A percentile compares a stretch with the other conserved stretches of the same genome.
Evolutionary conservation across 192 early-diverging fungal genomes (phyloP).

Genomic region (Coemansia aciculifera): DNA sequence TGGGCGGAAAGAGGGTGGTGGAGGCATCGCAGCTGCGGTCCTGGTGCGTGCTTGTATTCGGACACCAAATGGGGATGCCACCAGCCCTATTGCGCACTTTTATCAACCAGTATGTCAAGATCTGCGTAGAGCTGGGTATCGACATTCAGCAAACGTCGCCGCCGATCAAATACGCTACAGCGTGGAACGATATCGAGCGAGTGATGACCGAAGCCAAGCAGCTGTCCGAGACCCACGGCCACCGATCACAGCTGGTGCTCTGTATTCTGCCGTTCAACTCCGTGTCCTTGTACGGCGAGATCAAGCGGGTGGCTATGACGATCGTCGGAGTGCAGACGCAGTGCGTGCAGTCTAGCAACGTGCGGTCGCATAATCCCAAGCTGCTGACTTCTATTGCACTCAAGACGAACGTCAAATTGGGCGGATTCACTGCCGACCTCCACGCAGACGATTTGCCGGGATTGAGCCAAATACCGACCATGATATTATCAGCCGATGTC

Average conservation of each 20-base stretch:
- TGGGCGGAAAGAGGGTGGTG: neutral
- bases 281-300: constrained; percentile 47
- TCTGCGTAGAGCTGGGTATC: constrained; percentile 13
- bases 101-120: constrained; percentile 21
- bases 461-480: constrained; percentile 39
- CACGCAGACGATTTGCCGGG: constrained; percentile 10
- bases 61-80: constrained; percentile 2
- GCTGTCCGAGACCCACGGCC: neutral
- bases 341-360: constrained; percentile 41
- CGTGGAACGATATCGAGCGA: constrained; percentile 1
- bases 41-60: constrained; percentile 36
- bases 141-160: constrained; percentile 19
- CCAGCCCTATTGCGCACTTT: constrained; percentile 12
- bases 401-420: constrained; percentile 69
- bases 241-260: constrained; percentile 17
- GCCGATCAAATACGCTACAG: constrained; percentile 10
- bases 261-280: constrained; percentile 27
- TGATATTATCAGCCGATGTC: constrained; percentile 63
- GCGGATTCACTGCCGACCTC: constrained; percentile 55
- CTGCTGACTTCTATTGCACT: constrained; percentile 41
- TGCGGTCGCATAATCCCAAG: constrained; percentile 11
- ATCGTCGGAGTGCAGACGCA: constrained; percentile 56
- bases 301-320: constrained; percentile 57
- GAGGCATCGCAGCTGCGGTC: constrained; percentile 5
- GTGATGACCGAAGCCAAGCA: neutral